Conservation (phyloP, 2,329 filamentous ascomycete genomes). For the Neurospora sp. region DNA sequence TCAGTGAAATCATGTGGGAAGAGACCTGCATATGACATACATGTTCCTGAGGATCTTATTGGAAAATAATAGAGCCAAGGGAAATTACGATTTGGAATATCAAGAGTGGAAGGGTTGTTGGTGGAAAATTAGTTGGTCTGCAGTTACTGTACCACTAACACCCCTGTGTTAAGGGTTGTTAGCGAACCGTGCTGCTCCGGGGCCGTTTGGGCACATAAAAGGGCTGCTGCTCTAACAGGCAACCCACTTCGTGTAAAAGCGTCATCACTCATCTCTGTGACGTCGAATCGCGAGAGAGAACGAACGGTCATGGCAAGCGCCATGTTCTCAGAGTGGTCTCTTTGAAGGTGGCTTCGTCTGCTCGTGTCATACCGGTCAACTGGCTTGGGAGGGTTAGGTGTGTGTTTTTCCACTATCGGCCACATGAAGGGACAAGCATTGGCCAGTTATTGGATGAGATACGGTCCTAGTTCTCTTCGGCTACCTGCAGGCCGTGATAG, state of each 20-base stretch:
- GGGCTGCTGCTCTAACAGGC: background rate
- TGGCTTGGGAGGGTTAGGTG: background rate
- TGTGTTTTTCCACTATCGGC: background rate
- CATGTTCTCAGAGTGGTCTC: background rate
- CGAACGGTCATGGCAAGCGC: background rate
- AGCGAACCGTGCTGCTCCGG: background rate
- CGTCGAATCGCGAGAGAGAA: background rate
- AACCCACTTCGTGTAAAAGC: background rate
- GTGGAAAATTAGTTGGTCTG: background rate
- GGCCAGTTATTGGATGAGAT: slow-evolving; percentile 15
- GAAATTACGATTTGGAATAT: background rate
- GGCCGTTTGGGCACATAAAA: background rate
- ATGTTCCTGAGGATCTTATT: background rate
- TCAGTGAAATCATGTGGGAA: background rate
- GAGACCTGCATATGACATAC: background rate
- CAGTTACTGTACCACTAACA: background rate
- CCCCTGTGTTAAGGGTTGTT: background rate
- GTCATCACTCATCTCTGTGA: background rate
- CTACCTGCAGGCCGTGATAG: background rate
- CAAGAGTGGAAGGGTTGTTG: background rate
- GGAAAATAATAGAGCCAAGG: background rate
- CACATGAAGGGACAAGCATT: background rate
- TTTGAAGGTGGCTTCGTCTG: background rate
- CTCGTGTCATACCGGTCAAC: background rate
- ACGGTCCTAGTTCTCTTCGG: slow-evolving; percentile 4